Conservation (phyloP, 2,329 filamentous ascomycete genomes). For the Aspergillus sp. region DNA sequence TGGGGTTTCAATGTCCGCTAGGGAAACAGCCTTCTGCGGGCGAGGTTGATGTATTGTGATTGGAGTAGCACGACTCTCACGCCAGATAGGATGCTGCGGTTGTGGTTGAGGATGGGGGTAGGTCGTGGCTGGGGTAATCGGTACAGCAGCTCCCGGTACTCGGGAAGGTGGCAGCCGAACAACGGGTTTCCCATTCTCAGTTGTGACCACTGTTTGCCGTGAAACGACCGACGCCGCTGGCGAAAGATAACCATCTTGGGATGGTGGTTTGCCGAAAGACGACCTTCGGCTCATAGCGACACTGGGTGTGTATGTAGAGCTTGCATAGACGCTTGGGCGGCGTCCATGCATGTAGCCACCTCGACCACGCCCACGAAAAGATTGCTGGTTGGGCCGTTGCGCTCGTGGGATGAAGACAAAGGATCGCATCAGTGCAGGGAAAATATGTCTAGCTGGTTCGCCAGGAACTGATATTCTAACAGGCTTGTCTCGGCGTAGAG, state of each 20-base stretch:
- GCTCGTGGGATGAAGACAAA: slow-evolving; percentile 98
- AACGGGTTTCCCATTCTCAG: slow-evolving; percentile 67
- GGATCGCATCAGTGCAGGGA: slow-evolving; percentile 83
- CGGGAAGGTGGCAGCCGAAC: slow-evolving; percentile 72
- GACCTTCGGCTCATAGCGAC: slow-evolving; percentile 86
- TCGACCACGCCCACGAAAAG: slow-evolving; percentile 67
- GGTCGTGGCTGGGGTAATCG: slow-evolving; percentile 17
- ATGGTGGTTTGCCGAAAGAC: slow-evolving; percentile 67
- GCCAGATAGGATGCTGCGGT: slow-evolving; percentile 56
- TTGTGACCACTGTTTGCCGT: slow-evolving; percentile 58
- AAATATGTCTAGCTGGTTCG: slow-evolving; percentile 79
- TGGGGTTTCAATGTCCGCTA: slow-evolving; percentile 88
- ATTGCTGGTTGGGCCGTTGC: slow-evolving; percentile 87
- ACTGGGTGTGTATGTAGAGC: slow-evolving; percentile 82
- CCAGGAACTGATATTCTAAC: slow-evolving; percentile 88
- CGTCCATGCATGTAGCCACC: slow-evolving; percentile 68
- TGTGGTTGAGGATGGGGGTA: slow-evolving; percentile 44
- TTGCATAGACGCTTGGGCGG: slow-evolving; percentile 68
- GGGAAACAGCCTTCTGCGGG: slow-evolving; percentile 89
- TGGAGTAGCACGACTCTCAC: slow-evolving; percentile 60
- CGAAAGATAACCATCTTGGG: slow-evolving; percentile 73
- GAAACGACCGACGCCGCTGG: slow-evolving; percentile 78
- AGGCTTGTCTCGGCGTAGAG: slow-evolving; percentile 91
- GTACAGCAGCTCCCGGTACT: slow-evolving; percentile 22
- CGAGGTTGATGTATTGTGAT: slow-evolving; percentile 89